Evolutionary conservation across 1,284 basidiomycete species (phyloP), one percentile per base, ranked within the genome.

Genomic region (Pseudozyma thailandica): DNA sequence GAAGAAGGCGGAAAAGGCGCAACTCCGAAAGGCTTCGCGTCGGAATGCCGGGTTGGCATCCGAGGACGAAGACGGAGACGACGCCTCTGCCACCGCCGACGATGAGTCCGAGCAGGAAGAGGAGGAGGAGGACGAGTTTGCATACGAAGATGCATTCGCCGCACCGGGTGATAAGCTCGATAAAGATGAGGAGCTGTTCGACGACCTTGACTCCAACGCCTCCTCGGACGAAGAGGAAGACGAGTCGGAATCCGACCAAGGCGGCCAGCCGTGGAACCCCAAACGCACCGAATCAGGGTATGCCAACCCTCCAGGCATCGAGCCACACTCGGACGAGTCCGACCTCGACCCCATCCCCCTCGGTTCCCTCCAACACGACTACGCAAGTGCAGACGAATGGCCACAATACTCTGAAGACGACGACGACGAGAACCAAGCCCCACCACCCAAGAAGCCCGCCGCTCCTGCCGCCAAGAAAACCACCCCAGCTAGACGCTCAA

Each of bases 71-170:
- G 50, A 39, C 6, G 57, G 54, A 16, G 44, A 55, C 4, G 74
- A 53, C 1, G 52, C 33, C 4, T 59, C 53, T 6, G 69, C 46
- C 12, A 56, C 38, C 7, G 61, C 54, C 2, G 72, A 41, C 0
- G 71, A 56, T 7, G 53, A 21, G 1, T 48, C 46, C 3, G 59
- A 52, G 2, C 57, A 51, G 9, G 53, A 44, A 4, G 57, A 62
- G 6, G 74, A 68, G 0, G 71, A 69, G n/a, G 68, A 74, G 15
- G 78, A 80, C 35, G 79, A 81, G 33, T 79, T 79, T 50, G 79
- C 57, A 18, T 79, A 81, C 49, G 79, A 81, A 37, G 79, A 81
- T 20, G 58, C 60, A 16, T 68, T 65, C 20, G 56, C 13, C 2
- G 56, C 30, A 1, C 39, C 50, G 13, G 53, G 52, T 30, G 64